Conservation (phyloP, 768 basidiomycete genomes). For the Russula abietina region DNA sequence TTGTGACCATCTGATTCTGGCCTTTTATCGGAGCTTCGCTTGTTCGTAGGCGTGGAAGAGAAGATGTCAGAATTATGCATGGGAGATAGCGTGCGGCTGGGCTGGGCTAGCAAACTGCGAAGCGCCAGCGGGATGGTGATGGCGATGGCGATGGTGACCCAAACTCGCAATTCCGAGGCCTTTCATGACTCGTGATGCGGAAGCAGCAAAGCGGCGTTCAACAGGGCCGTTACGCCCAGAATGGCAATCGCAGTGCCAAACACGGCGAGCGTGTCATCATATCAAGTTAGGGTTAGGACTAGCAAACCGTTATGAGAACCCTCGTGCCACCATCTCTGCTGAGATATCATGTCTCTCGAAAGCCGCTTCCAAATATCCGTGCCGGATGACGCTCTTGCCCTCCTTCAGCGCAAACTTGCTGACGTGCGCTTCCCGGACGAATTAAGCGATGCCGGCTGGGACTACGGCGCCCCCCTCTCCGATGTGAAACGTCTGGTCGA, state of each 20-base stretch:
- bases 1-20: background rate
- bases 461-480: conserved; percentile 39
- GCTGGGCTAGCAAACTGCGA: too few species aligned
- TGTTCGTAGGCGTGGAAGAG: too few species aligned
- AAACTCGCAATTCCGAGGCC: background rate
- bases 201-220: background rate
- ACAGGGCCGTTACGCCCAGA: too few species aligned
- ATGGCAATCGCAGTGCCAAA: too few species aligned
- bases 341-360: conserved; percentile 27
- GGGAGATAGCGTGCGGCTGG: background rate
- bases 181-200: background rate
- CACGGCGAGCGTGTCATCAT: too few species aligned
- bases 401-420: conserved; percentile 43
- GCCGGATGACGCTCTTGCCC: conserved; percentile 37
- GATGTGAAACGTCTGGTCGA: conserved; percentile 29
- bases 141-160: background rate
- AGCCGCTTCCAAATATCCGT: conserved; percentile 44
- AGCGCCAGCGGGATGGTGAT: background rate
- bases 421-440: conserved; percentile 52
- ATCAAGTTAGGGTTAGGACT: too few species aligned
- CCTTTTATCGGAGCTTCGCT: background rate
- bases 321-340: background rate
- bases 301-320: too few species aligned
- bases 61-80: background rate
- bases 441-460: conserved; percentile 44